Conservation (phyloP, 2,329 filamentous ascomycete genomes). For the Fusarium sp. region DNA sequence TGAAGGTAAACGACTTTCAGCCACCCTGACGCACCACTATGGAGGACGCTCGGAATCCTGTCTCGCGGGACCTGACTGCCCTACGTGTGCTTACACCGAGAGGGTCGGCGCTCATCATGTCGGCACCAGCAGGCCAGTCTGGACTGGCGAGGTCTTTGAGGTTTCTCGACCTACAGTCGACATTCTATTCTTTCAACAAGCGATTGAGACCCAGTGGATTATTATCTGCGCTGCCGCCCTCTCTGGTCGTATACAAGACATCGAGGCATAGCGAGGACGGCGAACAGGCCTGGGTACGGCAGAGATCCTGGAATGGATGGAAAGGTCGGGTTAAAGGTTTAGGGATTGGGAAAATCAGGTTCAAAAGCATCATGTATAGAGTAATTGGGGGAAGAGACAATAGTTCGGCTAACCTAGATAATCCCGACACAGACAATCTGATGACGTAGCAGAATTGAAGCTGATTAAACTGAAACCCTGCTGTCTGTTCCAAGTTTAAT, state of each 20-base stretch:
- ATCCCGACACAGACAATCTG: no score
- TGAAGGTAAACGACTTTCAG: neutral
- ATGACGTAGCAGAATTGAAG: no score
- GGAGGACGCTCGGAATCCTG: neutral
- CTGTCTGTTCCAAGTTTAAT: no score
- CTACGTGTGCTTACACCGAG: neutral
- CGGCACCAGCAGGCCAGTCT: neutral
- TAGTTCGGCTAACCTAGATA: fast-evolving
- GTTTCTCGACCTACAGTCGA: neutral
- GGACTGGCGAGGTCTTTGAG: neutral
- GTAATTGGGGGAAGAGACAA: no score
- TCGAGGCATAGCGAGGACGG: no score
- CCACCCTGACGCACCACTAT: neutral
- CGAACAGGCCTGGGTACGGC: no score
- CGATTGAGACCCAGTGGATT: neutral
- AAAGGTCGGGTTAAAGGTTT: no score
- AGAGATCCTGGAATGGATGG: no score
- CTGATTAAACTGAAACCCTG: no score
- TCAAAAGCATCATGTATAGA: no score
- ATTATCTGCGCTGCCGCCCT: neutral
- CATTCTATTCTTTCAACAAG: neutral
- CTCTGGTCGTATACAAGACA: neutral
- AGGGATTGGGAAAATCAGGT: no score
- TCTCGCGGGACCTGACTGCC: neutral
- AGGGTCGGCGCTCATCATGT: neutral